Base-by-base conservation (phyloP, 306 rosid species). In the Citrullus mucosospermus region DNA sequence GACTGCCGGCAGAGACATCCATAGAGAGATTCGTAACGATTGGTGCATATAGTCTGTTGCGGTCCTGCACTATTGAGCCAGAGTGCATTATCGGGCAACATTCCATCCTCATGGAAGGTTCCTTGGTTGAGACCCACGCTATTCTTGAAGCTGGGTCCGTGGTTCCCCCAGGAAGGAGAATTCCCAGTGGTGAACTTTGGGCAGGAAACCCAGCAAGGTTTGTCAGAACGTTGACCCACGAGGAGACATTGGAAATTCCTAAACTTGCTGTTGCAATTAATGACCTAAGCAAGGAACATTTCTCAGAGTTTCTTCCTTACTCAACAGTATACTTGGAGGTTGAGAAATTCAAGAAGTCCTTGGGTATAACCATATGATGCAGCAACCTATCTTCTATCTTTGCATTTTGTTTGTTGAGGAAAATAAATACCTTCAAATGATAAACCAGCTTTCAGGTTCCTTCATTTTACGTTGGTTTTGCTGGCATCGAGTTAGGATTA, bases 81-180 rank as follows among this genome's bases (percentile, higher is more conserved):
- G 99, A 96, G 84, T 93, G 97, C 85, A 91, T 96, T 50, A 89
- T 96, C 41, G 99, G 99, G 75, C 98, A 93, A 91, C 99, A 89
- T 79, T 96, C 98, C 67, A 96, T 96, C 74, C 96, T 96, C 75
- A 91, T 96, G 99, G 99, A 96, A 88, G 99, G 99, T 63, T 96
- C 98, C 20, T 77, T 96, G 79, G 93, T 96, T 78, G 99, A 96
- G 89, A 88, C 97, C 65, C 97, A 91, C 56, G 85, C 99, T 58
- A 96, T 96, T 82, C 93, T 96, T 50, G 99, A 96, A 89, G 98
- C 99, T 75, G 99, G 99, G 79, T 96, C 99, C 32, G 98, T 96
- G 11, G 88, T 96, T 83, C 98, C 99, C 10, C 98, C 98, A 0
- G 99, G 99, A 71, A 90, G 98, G 84, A 87, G 97, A 80, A 96